These are phyloP conservation scores for Jamesozyma lodderae DNA, from an alignment of 805 yeast species.

Conservation along the genomic window DNA sequence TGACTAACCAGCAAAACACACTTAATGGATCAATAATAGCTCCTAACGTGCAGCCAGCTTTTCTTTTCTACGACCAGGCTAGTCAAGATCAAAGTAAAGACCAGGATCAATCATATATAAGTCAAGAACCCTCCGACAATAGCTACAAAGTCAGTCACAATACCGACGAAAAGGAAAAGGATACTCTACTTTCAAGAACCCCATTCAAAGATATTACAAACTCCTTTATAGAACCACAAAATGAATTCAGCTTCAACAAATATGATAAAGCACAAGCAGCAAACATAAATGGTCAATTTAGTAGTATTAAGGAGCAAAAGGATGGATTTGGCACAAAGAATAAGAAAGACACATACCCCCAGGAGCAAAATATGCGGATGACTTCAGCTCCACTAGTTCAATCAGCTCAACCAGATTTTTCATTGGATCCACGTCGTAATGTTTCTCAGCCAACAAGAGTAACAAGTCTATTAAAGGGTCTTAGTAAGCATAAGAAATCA, in stretches of 20 bases:
- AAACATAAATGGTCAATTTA: not conserved
- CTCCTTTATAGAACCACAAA: conserved; percentile 1
- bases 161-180: no score
- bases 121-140: not conserved
- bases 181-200: not conserved
- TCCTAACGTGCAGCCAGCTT: conserved; percentile 1
- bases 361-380: conserved; percentile 3
- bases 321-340: not conserved
- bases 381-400: conserved; percentile 11
- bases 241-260: conserved; percentile 2
- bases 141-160: not conserved
- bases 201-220: conserved; percentile 9
- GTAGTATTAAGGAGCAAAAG: not conserved
- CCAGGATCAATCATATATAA: not conserved
- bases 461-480: conserved; percentile 2
- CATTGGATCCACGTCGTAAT: conserved; percentile 28
- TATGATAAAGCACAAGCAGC: not conserved
- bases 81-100: not conserved
- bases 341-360: not conserved
- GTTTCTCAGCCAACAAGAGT: conserved; percentile 21
- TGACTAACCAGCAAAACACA: not conserved
- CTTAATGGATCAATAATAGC: not conserved
- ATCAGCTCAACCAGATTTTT: conserved; percentile 3
- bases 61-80: conserved; percentile 1
- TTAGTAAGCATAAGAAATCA: not conserved